phyloP scores from a whole-genome alignment of 495 filamentous ascomycete species.

The Xylaria cubensis region DNA sequence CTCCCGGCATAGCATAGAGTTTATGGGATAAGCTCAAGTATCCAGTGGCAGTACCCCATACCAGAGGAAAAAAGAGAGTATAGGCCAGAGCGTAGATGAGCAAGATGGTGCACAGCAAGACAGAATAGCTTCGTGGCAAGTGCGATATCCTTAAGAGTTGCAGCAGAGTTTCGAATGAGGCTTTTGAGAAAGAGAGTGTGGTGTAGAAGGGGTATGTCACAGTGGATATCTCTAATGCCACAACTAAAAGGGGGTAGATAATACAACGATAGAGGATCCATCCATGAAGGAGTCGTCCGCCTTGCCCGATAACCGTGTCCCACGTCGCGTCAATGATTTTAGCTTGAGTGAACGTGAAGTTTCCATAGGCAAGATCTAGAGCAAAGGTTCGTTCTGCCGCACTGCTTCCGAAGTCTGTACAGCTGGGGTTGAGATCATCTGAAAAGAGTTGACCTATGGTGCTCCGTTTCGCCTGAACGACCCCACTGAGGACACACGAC shows the following conservation, averaged over 20 bases:
- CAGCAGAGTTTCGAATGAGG: slow-evolving; percentile 18
- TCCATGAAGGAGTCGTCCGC: slow-evolving; percentile 23
- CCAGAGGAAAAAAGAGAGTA: slow-evolving; percentile 16
- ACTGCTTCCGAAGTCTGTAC: slow-evolving; percentile 4
- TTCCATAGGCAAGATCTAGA: slow-evolving; percentile 16
- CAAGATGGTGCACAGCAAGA: slow-evolving; percentile 21
- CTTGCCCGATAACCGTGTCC: slow-evolving; percentile 24
- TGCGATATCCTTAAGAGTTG: background rate
- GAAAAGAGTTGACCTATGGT: background rate
- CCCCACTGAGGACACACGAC: background rate
- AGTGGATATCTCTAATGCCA: slow-evolving; percentile 22
- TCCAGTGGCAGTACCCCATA: slow-evolving; percentile 19
- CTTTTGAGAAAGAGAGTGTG: slow-evolving; percentile 16
- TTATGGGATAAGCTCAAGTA: slow-evolving; percentile 26
- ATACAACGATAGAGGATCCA: slow-evolving; percentile 21
- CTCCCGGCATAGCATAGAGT: slow-evolving; percentile 21
- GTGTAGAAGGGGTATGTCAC: slow-evolving; percentile 22
- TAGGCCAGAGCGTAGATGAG: slow-evolving; percentile 10
- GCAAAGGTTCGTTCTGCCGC: slow-evolving; percentile 7
- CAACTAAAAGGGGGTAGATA: slow-evolving; percentile 23
- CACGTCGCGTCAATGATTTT: slow-evolving; percentile 24
- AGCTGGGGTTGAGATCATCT: slow-evolving; percentile 14
- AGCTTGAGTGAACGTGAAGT: slow-evolving; percentile 26
- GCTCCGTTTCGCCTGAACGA: background rate
- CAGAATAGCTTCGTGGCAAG: slow-evolving; percentile 13